Evolutionary conservation across 2,329 filamentous ascomycete species (phyloP), one percentile per base, ranked within the genome.

Genomic region (Colletotrichum sp.): DNA sequence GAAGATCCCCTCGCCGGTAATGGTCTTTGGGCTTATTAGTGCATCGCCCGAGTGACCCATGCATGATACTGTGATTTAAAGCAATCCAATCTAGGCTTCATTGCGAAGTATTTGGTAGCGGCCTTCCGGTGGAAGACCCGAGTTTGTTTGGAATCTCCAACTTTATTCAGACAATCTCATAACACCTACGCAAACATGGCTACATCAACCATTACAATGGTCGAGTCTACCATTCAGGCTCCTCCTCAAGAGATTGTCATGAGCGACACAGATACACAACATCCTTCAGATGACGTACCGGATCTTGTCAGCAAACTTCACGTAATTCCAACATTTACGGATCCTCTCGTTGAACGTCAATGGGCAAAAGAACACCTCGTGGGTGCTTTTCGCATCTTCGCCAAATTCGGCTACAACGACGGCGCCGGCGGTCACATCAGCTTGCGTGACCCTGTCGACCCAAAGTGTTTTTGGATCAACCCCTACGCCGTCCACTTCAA

Each of bases 101-200:
- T 52, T 21, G 2, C 3, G 12, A 52, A 13, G 4, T 24, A 13
- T 21, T 13, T 21, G 10, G n/a, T 52, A 13, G 44, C n/a, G 10
- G 5, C n/a, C 3, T 52, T 52, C 0, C 12, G 1, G 0, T 21
- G 44, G 5, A 52, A 52, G 10, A 24, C n/a, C 12, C 10, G n/a
- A 24, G 44, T 21, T 21, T 49, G 44, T 21, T n/a, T 52, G n/a
- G 6, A 21, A 21, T 52, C 6, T 52, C 2, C n/a, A 21, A 13
- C 10, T 13, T 21, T 8, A 8, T n/a, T 8, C 18, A 5, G 6
- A 8, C n/a, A 21, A 24, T 7, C 44, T 52, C 44, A 52, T 21
- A 13, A 52, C 10, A 13, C 2, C 5, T 18, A 10, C n/a, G 10
- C n/a, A 5, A 52, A 21, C n/a, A 24, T 52, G 44, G n/a, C 44